Evolutionary conservation across 441 rosid species (phyloP).

Genomic region (Breynia disticha): DNA sequence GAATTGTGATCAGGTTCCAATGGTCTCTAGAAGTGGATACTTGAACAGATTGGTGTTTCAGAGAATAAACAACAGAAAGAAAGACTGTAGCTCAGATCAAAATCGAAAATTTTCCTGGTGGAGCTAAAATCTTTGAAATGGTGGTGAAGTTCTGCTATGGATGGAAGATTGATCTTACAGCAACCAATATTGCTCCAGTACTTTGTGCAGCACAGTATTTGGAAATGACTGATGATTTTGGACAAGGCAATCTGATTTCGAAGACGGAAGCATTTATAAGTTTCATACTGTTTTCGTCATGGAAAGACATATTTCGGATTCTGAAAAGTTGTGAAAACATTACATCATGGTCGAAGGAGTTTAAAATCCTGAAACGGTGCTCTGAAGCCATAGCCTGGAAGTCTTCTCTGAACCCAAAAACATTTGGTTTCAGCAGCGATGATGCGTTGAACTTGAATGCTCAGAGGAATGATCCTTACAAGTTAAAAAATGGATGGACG

Average conservation of each 20-base stretch:
- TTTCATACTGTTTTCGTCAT: slow-evolving; percentile 31
- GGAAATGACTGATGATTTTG: slow-evolving; percentile 47
- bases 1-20: slow-evolving; percentile 32
- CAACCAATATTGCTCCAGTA: slow-evolving; percentile 35
- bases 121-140: slow-evolving; percentile 29
- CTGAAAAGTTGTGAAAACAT: slow-evolving; percentile 38
- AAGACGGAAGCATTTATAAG: slow-evolving; percentile 34
- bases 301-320: slow-evolving; percentile 40
- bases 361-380: slow-evolving; percentile 35
- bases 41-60: slow-evolving; percentile 36
- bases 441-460: slow-evolving; percentile 5
- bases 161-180: slow-evolving; percentile 36
- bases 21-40: slow-evolving; percentile 49
- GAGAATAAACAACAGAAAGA: slow-evolving; percentile 15
- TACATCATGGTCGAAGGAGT: slow-evolving; percentile 32
- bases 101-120: slow-evolving; percentile 40
- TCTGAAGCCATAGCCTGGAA: slow-evolving; percentile 48
- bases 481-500: slow-evolving; percentile 9
- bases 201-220: slow-evolving; percentile 44
- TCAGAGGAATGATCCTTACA: slow-evolving; percentile 6
- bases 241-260: slow-evolving; percentile 33
- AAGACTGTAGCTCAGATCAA: slow-evolving; percentile 14
- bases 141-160: slow-evolving; percentile 50
- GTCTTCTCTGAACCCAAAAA: slow-evolving; percentile 25
- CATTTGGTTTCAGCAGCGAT: slow-evolving; percentile 8